Percentiles rank a stretch among this genome's conserved stretches.
These are phyloP conservation scores for Starmerella stellata DNA, from an alignment of 805 yeast genomes.

Conservation along the genomic window DNA sequence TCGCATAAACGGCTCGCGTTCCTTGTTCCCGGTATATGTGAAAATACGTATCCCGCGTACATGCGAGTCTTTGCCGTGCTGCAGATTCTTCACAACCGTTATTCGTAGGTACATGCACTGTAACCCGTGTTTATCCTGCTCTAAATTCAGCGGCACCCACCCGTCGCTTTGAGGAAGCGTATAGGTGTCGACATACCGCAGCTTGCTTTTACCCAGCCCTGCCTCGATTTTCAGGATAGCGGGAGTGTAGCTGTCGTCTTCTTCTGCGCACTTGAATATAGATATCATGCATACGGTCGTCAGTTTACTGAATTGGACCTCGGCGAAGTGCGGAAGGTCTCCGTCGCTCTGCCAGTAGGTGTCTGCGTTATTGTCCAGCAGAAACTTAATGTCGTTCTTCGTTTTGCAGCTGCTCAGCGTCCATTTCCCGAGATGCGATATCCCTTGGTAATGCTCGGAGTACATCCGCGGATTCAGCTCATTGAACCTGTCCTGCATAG, in stretches of 20 bases:
- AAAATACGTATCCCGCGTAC: slow-evolving; percentile 27
- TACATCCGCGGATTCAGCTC: background rate
- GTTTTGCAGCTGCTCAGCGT: slow-evolving; percentile 35
- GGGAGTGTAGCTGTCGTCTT: slow-evolving; percentile 92
- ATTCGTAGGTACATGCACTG: slow-evolving; percentile 51
- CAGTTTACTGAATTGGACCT: slow-evolving; percentile 59
- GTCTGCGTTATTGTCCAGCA: slow-evolving; percentile 50
- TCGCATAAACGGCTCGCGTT: background rate
- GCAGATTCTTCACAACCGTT: slow-evolving; percentile 59
- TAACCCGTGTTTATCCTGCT: slow-evolving; percentile 31
- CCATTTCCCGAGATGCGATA: slow-evolving; percentile 59
- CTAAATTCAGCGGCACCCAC: slow-evolving; percentile 53
- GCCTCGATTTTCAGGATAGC: slow-evolving; percentile 43
- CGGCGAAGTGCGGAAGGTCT: slow-evolving; percentile 63
- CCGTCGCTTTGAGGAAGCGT: slow-evolving; percentile 53
- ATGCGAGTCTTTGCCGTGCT: slow-evolving; percentile 91
- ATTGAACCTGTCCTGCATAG: background rate
- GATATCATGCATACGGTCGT: slow-evolving; percentile 53
- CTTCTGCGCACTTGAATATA: slow-evolving; percentile 46
- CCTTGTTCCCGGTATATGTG: background rate
- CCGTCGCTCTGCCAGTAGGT: slow-evolving; percentile 95
- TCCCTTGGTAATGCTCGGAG: slow-evolving; percentile 29
- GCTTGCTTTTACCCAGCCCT: slow-evolving; percentile 65
- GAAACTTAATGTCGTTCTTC: slow-evolving; percentile 52
- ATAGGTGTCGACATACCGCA: slow-evolving; percentile 14